Percentiles rank a stretch among this genome's conserved stretches.
Conservation (phyloP, 768 basidiomycete species). For the Leccinellum albellum region DNA sequence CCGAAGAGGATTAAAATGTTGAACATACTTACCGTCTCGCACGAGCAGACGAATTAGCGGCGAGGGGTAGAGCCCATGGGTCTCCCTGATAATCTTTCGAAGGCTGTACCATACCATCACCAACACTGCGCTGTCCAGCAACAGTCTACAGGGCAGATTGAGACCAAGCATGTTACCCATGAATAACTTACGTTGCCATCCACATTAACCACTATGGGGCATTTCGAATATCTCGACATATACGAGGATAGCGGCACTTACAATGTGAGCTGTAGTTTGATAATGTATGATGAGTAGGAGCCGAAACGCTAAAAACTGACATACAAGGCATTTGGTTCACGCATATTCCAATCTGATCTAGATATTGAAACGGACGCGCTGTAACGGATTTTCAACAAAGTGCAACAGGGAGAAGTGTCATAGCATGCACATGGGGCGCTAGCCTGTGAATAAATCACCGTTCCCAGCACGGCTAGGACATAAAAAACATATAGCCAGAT, state of each 20-base stretch:
- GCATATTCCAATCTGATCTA: not conserved
- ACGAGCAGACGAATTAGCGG: not conserved
- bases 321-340: not conserved
- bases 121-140: constrained; percentile 6
- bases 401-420: not conserved
- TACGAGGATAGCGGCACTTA: not conserved
- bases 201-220: constrained; percentile 10
- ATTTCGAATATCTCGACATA: not conserved
- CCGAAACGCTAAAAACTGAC: not conserved
- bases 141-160: constrained; percentile 1
- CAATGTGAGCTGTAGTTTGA: not conserved
- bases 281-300: not conserved
- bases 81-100: not conserved
- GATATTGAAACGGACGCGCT: not conserved
- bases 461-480: constrained; percentile 1
- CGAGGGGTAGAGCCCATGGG: not conserved
- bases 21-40: not conserved
- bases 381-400: not conserved
- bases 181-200: constrained; percentile 3
- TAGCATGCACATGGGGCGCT: not conserved
- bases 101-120: constrained; percentile 4
- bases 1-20: not conserved
- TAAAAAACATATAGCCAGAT: constrained; percentile 8
- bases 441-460: not conserved
- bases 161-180: not conserved